These are phyloP conservation scores for Diplosphaera chodatii DNA, from an alignment of 139 green algal genomes.

Conservation along the genomic window DNA sequence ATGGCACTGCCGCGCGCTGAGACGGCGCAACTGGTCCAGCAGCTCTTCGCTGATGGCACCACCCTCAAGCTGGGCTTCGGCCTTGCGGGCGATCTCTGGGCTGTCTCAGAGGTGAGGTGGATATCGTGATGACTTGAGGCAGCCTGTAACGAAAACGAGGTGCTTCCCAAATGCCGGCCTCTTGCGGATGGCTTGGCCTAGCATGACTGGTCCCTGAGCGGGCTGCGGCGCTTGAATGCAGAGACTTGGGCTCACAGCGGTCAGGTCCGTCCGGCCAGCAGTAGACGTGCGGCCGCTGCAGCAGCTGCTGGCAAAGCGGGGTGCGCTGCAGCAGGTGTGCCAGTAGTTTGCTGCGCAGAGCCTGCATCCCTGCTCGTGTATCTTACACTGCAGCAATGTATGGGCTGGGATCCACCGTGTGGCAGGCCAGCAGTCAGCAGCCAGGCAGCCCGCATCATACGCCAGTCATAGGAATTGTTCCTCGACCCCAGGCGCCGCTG, in stretches of 20 bases:
- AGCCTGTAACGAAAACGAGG: too few relatives aligned
- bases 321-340: conserved; percentile 15
- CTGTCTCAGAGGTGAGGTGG: not conserved
- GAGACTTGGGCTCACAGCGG: too few relatives aligned
- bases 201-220: too few relatives aligned
- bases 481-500: conserved; percentile 10
- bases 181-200: too few relatives aligned
- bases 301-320: conserved; percentile 10
- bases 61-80: not conserved
- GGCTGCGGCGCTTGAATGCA: too few relatives aligned
- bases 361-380: too few relatives aligned
- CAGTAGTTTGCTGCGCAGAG: conserved; percentile 20
- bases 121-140: too few relatives aligned
- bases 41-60: not conserved
- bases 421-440: not conserved
- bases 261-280: conserved; percentile 12
- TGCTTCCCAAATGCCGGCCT: too few relatives aligned
- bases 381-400: conserved; percentile 27
- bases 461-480: too few relatives aligned
- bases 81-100: not conserved
- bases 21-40: not conserved
- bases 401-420: conserved; percentile 2
- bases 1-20: not conserved
- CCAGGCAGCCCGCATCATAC: too few relatives aligned
- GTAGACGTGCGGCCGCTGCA: conserved; percentile 31